Base-by-base conservation (phyloP, 2,329 filamentous ascomycete species). In the Colletotrichum sublineola region DNA sequence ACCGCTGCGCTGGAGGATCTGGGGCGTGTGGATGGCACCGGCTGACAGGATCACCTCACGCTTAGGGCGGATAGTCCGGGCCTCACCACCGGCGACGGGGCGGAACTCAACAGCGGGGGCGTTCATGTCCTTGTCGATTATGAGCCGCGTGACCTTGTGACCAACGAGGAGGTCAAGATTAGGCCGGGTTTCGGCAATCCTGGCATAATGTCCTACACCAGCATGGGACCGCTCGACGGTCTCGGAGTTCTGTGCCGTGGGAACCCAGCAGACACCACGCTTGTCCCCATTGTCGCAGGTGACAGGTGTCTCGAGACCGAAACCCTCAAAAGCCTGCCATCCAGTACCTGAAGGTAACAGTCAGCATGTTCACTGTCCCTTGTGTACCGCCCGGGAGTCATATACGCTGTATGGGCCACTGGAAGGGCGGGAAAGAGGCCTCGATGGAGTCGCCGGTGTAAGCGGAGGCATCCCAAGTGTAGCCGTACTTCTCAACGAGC, bases 1-100 rank as follows among this genome's bases (percentile, higher is more conserved):
- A 14, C 87, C 87, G 60, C 84, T 87, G 0, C 87, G 80, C 78
- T 87, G 85, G 2, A 89, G 83, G 7, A 89, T 81, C 74, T 87
- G 85, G 0, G 87, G 87, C 5, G 84, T 84, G 76, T 87, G 86
- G 76, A 87, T 84, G 2, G 83, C 79, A 20, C 87, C 87, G 1
- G 84, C 86, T 0, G 84, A 82, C 9, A 88, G 70, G 48, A 88
- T 87, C 18, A 89, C 83, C 74, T 88, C 87, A 36, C 80, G 80
- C 52, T 76, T 77, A 14, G 79, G 78, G 15, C 73, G 76, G 3
- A 80, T 78, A 14, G 79, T 77, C 56, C 71, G 63, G 48, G 74
- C 40, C n/a, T 72, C 65, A 29, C 74, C 74, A 20, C 74, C 76
- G 52, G 67, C 71, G 46, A 75, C 75, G 67, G 75, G 74, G 24